Conservation (phyloP, 805 yeast genomes). For the Starmerella floris region DNA sequence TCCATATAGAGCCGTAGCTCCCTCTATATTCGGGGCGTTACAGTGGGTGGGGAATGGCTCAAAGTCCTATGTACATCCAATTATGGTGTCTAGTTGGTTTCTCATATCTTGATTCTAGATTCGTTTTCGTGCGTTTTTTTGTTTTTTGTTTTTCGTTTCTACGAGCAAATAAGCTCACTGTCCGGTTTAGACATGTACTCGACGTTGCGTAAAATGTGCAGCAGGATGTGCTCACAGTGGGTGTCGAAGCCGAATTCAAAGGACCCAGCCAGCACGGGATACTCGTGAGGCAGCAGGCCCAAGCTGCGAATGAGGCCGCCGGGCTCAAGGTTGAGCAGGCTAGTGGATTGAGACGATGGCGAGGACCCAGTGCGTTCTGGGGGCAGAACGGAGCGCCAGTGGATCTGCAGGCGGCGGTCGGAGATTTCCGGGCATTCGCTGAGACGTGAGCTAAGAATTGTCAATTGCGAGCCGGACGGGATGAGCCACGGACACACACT, state of each 20-base stretch:
- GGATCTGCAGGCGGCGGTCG: constrained; percentile 16
- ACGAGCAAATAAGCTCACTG: constrained; percentile 14
- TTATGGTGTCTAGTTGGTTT: too few species aligned
- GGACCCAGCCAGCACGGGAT: constrained; percentile 28
- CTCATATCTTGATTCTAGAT: too few species aligned
- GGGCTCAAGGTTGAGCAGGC: constrained; percentile 10
- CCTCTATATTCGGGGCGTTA: too few species aligned
- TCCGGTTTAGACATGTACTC: constrained; percentile 26
- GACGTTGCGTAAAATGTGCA: constrained; percentile 26
- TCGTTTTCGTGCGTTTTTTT: too few species aligned
- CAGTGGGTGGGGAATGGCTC: too few species aligned
- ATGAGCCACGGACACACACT: constrained; percentile 23
- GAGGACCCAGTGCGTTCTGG: neutral
- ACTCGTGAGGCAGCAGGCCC: constrained; percentile 26
- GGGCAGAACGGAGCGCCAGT: constrained; percentile 21
- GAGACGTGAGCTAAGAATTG: constrained; percentile 17
- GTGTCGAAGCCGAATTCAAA: constrained; percentile 26
- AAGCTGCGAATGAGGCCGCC: constrained; percentile 21
- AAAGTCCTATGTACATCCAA: too few species aligned
- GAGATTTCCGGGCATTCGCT: constrained; percentile 7
- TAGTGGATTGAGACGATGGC: neutral
- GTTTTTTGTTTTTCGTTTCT: too few species aligned
- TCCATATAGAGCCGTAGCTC: too few species aligned
- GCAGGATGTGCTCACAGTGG: constrained; percentile 21
- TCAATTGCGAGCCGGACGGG: constrained; percentile 22